These are phyloP conservation scores for Warburgia ugandensis DNA, from an alignment of 164 flowering plant genomes.

Conservation along the genomic window DNA sequence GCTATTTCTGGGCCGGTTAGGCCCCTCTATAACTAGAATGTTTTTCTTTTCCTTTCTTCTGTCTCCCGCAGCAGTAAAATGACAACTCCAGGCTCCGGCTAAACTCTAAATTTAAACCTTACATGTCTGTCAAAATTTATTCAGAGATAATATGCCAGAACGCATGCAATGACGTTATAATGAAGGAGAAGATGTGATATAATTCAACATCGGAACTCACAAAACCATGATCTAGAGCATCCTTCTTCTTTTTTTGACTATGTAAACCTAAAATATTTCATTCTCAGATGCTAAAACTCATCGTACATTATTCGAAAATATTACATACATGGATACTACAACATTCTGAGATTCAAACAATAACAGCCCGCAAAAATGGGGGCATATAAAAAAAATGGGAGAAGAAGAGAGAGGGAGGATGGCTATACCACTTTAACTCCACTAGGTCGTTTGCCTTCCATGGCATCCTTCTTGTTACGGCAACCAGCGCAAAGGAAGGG, in stretches of 20 bases:
- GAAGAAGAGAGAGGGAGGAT: neutral
- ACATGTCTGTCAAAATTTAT: no score
- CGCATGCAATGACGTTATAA: no score
- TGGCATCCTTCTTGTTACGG: constrained; percentile 70
- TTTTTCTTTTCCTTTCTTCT: no score
- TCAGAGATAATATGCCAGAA: no score
- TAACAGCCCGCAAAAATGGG: constrained; percentile 1
- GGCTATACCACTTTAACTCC: constrained; percentile 46
- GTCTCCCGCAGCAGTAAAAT: no score
- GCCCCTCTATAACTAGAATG: no score
- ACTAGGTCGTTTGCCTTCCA: constrained; percentile 79
- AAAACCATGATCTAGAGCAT: no score
- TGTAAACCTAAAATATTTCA: neutral
- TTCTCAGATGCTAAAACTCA: neutral
- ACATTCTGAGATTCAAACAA: constrained; percentile 1
- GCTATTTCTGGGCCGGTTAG: no score
- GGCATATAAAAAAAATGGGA: constrained; percentile 3
- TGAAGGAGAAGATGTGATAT: no score
- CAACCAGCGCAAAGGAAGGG: constrained; percentile 77
- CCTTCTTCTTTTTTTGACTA: neutral
- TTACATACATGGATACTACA: constrained; percentile 3
- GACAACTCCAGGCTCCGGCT: no score
- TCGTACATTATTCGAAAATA: constrained; percentile 2
- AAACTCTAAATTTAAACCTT: no score
- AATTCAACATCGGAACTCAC: no score